Percentiles rank a stretch among this genome's conserved stretches.
Conservation (phyloP, 2,329 filamentous ascomycete genomes). For the Aspergillus sp. region DNA sequence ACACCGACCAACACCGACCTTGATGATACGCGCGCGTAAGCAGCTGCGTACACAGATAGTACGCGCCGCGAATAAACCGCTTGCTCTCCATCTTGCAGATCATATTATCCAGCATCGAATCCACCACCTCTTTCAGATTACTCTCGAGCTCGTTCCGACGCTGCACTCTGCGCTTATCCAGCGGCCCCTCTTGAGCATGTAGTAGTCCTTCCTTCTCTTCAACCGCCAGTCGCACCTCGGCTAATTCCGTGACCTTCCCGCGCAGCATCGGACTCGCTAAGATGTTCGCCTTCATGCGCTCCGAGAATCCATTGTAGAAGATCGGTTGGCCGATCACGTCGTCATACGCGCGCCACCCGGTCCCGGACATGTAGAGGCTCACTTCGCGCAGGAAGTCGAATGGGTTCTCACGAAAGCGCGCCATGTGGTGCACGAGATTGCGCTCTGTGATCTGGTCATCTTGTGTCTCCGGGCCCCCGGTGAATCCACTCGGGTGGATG, state of each 20-base stretch:
- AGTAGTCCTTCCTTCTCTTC: constrained; percentile 76
- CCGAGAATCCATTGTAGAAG: constrained; percentile 88
- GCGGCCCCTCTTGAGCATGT: constrained; percentile 36
- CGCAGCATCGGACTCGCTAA: constrained; percentile 74
- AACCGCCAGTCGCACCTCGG: constrained; percentile 68
- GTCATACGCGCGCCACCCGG: constrained; percentile 94
- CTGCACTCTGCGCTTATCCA: constrained; percentile 30
- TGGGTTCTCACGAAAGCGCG: constrained; percentile 74
- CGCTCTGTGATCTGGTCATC: constrained; percentile 50
- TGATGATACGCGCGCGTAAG: constrained; percentile 93
- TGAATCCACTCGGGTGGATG: constrained; percentile 68
- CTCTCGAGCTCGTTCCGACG: constrained; percentile 63
- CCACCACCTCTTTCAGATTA: constrained; percentile 75
- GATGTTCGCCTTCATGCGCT: constrained; percentile 80
- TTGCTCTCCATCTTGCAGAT: constrained; percentile 99
- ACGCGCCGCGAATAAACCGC: constrained; percentile 84
- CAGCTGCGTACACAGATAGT: constrained; percentile 84
- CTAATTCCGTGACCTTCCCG: constrained; percentile 71
- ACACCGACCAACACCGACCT: constrained; percentile 48
- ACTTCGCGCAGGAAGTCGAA: constrained; percentile 88
- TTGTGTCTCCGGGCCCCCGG: constrained; percentile 34
- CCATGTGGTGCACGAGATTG: constrained; percentile 68
- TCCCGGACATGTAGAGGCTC: constrained; percentile 86
- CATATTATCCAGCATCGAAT: constrained; percentile 88
- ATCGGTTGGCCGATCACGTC: constrained; percentile 85